These are phyloP conservation scores for Suhomyces pyralidae DNA, from an alignment of 805 yeast species.

Conservation along the genomic window DNA sequence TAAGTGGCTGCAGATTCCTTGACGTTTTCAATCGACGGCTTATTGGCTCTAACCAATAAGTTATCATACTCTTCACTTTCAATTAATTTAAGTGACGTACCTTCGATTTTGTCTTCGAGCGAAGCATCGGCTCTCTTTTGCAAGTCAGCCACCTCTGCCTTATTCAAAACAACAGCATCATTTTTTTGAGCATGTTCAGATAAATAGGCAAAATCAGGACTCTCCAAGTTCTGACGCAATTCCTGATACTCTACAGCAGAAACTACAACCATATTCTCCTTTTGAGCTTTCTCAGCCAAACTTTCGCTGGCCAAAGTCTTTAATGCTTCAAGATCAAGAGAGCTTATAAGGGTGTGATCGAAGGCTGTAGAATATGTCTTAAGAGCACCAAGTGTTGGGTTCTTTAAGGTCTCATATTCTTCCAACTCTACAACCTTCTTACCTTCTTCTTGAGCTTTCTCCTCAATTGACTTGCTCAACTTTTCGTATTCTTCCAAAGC, in stretches of 20 bases:
- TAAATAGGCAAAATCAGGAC: conserved; percentile 5
- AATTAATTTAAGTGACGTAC: conserved; percentile 18
- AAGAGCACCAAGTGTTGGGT: conserved; percentile 1
- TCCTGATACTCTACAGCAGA: conserved; percentile 10
- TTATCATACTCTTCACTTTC: conserved; percentile 20
- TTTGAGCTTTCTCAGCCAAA: conserved; percentile 16
- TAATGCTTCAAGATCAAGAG: conserved; percentile 6
- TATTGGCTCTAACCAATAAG: conserved; percentile 13
- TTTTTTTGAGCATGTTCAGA: conserved; percentile 1
- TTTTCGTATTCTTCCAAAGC: not conserved
- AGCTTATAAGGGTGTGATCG: conserved; percentile 5
- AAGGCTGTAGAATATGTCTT: not conserved
- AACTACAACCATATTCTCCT: conserved; percentile 12
- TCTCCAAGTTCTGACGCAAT: not conserved
- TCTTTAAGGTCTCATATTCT: conserved; percentile 1
- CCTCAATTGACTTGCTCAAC: not conserved
- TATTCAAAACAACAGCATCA: conserved; percentile 6
- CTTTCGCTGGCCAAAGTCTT: conserved; percentile 6
- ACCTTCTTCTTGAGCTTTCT: not conserved
- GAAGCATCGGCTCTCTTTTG: conserved; percentile 7
- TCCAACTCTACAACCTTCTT: not conserved
- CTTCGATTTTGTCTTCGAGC: conserved; percentile 17
- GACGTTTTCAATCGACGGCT: conserved; percentile 20
- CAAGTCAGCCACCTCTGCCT: conserved; percentile 6
- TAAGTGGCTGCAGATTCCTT: conserved; percentile 21